A percentile compares a stretch with the other conserved stretches of the same genome.
phyloP scores from a whole-genome alignment of 495 filamentous ascomycete species.

The Achaetomiella virescens region DNA sequence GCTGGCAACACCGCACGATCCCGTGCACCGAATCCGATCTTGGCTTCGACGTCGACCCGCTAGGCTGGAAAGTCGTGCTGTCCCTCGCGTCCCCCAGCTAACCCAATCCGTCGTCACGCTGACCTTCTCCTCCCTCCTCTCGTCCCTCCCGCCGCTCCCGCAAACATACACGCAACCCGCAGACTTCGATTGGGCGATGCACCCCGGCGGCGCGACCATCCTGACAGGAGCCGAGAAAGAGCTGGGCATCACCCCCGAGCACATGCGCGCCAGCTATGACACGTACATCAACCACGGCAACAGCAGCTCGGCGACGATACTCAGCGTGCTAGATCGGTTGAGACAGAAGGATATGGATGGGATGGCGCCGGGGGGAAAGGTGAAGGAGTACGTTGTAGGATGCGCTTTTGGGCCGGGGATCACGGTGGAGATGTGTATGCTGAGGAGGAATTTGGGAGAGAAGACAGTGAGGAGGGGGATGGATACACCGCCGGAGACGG shows the following conservation, averaged over 20 bases:
- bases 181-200: constrained; percentile 65
- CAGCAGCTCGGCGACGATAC: constrained; percentile 54
- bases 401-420: constrained; percentile 63
- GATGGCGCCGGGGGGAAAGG: constrained; percentile 29
- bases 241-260: constrained; percentile 48
- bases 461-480: constrained; percentile 19
- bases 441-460: constrained; percentile 36
- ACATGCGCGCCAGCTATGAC: constrained; percentile 56
- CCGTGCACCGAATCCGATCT: constrained; percentile 51
- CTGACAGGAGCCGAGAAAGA: constrained; percentile 52
- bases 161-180: constrained; percentile 33
- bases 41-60: constrained; percentile 54
- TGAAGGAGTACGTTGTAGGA: constrained; percentile 52
- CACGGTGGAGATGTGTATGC: constrained; percentile 55
- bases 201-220: constrained; percentile 60
- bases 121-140: constrained; percentile 44
- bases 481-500: constrained; percentile 42
- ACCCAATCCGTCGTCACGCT: constrained; percentile 42
- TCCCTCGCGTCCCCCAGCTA: constrained; percentile 51
- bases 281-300: constrained; percentile 60
- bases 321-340: constrained; percentile 54
- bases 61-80: constrained; percentile 58
- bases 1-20: constrained; percentile 51
- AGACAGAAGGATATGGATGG: constrained; percentile 53
- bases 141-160: constrained; percentile 34